Conservation (phyloP, 2,329 filamentous ascomycete species). For the Pseudopyricularia cyperi region DNA sequence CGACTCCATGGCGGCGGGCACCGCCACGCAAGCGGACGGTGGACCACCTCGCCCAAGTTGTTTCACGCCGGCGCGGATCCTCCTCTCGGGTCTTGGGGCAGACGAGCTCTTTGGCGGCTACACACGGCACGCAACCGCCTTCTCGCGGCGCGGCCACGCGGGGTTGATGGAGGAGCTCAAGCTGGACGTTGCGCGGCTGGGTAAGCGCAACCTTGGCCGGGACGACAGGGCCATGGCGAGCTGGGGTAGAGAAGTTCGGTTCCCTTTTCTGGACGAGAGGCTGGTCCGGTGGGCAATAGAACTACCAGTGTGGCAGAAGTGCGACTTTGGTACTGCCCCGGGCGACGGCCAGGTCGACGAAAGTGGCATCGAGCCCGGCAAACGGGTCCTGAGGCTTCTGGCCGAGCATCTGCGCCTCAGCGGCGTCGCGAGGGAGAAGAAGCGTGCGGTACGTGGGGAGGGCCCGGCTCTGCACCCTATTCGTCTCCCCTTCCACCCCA, state of each 20-base stretch:
- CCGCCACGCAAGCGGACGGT: neutral
- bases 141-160: constrained; percentile 50
- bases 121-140: constrained; percentile 68
- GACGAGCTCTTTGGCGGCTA: constrained; percentile 97
- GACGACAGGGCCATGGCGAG: constrained; percentile 86
- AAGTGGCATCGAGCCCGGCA: constrained; percentile 56
- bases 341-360: constrained; percentile 13
- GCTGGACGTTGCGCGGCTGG: constrained; percentile 73
- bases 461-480: neutral
- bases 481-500: neutral
- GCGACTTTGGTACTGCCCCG: constrained; percentile 55
- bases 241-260: constrained; percentile 80
- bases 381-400: constrained; percentile 66
- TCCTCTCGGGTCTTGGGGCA: constrained; percentile 85
- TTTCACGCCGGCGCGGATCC: constrained; percentile 61
- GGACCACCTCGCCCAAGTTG: neutral
- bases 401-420: constrained; percentile 62
- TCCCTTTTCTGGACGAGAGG: constrained; percentile 80
- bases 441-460: constrained; percentile 56
- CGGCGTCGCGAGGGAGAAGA: constrained; percentile 72
- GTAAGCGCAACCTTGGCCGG: constrained; percentile 86
- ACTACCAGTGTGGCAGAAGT: constrained; percentile 70
- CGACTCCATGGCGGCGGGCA: constrained; percentile 8
- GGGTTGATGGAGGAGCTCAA: constrained; percentile 72
- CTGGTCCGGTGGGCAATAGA: constrained; percentile 71